Evolutionary conservation across 768 basidiomycete species (phyloP).

Genomic region (Rhodotorula taiwanensis): DNA sequence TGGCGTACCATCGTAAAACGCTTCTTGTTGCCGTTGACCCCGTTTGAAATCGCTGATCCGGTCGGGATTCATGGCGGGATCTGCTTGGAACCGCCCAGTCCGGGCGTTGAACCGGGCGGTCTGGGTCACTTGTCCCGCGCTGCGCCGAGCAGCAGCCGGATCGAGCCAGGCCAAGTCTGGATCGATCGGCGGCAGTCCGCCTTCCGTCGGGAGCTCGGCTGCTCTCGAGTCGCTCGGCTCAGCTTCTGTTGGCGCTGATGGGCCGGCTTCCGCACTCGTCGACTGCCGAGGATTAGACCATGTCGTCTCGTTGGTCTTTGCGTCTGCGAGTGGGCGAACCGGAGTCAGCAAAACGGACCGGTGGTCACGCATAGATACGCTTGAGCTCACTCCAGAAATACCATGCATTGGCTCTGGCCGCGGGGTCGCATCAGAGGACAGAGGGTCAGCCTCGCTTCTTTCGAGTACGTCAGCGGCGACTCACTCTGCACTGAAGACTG

Average conservation of each 20-base stretch:
- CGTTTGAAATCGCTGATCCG: conserved; percentile 26
- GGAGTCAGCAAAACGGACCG: too few relatives aligned
- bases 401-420: conserved; percentile 27
- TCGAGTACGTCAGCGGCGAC: too few relatives aligned
- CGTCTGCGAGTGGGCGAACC: background rate
- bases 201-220: background rate
- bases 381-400: conserved; percentile 32
- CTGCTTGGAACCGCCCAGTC: conserved; percentile 27
- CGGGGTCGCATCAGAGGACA: background rate
- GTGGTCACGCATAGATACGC: background rate
- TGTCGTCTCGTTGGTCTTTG: conserved; percentile 12
- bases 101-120: conserved; percentile 28
- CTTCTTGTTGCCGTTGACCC: conserved; percentile 26
- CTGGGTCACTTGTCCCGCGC: conserved; percentile 5
- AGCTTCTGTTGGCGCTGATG: background rate
- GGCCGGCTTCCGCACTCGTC: background rate
- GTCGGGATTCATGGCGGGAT: conserved; percentile 28
- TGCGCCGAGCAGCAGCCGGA: background rate
- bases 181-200: conserved; percentile 26
- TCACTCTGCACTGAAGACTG: conserved; percentile 28
- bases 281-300: conserved; percentile 28
- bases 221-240: background rate
- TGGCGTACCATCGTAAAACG: conserved; percentile 23
- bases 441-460: background rate
- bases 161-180: conserved; percentile 34